Percentiles rank a stretch among this genome's conserved stretches.
phyloP scores from a whole-genome alignment of 1,284 basidiomycete genomes.

The Papiliotrema fonsecae region DNA sequence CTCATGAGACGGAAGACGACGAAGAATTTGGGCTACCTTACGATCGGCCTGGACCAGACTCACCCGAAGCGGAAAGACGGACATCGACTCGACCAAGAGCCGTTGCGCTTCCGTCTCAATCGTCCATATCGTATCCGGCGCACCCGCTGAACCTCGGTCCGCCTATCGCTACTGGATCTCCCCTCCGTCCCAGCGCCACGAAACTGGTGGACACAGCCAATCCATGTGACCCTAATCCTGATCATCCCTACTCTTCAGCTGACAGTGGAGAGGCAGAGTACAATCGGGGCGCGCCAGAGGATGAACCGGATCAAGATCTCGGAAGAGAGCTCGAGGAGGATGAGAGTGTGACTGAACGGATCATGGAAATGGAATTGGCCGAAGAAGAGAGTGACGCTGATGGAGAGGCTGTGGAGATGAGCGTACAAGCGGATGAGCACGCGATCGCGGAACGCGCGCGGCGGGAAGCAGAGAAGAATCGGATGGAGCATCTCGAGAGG shows the following conservation, averaged over 20 bases:
- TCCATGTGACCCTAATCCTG: too few relatives aligned
- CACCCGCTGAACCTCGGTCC: too few relatives aligned
- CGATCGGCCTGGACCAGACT: constrained; percentile 10
- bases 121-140: not conserved
- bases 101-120: not conserved
- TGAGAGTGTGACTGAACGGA: constrained; percentile 2
- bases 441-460: not conserved
- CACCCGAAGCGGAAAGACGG: not conserved
- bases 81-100: not conserved
- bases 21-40: constrained; percentile 13
- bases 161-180: too few relatives aligned
- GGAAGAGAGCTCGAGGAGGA: not conserved
- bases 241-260: too few relatives aligned
- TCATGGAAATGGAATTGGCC: not conserved
- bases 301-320: constrained; percentile 3
- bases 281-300: not conserved
- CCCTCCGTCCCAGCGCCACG: too few relatives aligned
- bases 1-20: constrained; percentile 6
- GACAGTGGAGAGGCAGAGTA: too few relatives aligned
- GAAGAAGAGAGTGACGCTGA: not conserved
- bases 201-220: too few relatives aligned
- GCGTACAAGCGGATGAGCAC: not conserved
- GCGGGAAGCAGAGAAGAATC: not conserved
- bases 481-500: too few relatives aligned
- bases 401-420: not conserved